These are phyloP conservation scores for Maudiozyma serrabonitensis DNA, from an alignment of 805 yeast species.

Conservation along the genomic window DNA sequence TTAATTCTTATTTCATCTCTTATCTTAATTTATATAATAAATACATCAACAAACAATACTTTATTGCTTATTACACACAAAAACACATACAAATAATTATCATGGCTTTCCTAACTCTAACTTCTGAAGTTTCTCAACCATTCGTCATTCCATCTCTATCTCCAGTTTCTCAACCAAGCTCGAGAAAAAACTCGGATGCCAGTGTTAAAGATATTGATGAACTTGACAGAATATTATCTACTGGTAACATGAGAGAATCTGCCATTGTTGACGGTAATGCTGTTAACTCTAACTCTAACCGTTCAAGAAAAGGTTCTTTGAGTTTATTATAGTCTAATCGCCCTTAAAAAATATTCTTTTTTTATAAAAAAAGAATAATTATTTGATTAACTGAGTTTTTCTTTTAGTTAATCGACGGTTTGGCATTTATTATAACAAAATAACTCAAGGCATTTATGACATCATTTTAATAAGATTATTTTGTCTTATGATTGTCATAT, in stretches of 20 bases:
- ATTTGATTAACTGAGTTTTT: too few relatives aligned
- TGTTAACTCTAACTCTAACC: neutral
- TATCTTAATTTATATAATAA: neutral
- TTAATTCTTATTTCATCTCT: neutral
- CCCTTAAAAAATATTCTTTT: too few relatives aligned
- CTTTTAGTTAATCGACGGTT: too few relatives aligned
- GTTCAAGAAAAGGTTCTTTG: conserved; percentile 6
- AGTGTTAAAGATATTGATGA: conserved; percentile 4
- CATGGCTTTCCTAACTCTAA: conserved; percentile 40
- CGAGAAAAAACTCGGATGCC: conserved; percentile 26
- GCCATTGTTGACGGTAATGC: conserved; percentile 1
- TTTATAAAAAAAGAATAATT: too few relatives aligned
- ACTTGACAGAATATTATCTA: conserved; percentile 3
- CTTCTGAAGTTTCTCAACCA: conserved; percentile 50
- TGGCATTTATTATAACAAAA: too few relatives aligned
- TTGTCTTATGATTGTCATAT: neutral
- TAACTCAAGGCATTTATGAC: neutral
- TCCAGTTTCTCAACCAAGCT: conserved; percentile 37
- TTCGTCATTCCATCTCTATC: conserved; percentile 57
- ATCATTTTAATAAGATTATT: neutral
- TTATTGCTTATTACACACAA: neutral
- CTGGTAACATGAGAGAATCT: neutral
- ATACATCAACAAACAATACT: neutral
- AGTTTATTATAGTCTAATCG: conserved; percentile 2
- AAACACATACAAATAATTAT: conserved; percentile 3